Percentiles rank a stretch among this genome's conserved stretches.
Conservation (phyloP, 2,329 filamentous ascomycete genomes). For the Arachnomyces sp. region DNA sequence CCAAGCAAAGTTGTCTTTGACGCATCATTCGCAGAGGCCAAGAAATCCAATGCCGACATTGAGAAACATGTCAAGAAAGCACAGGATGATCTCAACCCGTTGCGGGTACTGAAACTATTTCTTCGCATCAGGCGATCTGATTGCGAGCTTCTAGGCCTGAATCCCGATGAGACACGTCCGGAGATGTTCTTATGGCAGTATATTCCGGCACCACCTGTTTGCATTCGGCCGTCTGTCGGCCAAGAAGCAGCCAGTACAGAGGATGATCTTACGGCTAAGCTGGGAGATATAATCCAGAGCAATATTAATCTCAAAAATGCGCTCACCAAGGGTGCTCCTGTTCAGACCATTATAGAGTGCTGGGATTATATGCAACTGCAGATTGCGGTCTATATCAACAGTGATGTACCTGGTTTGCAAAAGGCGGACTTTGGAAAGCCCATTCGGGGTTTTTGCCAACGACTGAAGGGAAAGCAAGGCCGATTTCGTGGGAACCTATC, state of each 20-base stretch:
- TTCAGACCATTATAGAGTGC: constrained; percentile 90
- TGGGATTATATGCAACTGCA: constrained; percentile 97
- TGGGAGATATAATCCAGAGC: constrained; percentile 92
- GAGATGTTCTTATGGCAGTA: constrained; percentile 99
- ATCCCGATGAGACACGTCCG: constrained; percentile 76
- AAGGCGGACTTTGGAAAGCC: constrained; percentile 80
- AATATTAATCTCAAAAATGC: constrained; percentile 80
- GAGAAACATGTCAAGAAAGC: constrained; percentile 89
- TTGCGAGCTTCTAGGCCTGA: constrained; percentile 82
- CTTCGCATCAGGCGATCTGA: constrained; percentile 76
- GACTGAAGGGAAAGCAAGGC: constrained; percentile 93
- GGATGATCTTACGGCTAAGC: constrained; percentile 90
- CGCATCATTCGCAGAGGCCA: constrained; percentile 71
- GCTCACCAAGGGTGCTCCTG: constrained; percentile 69
- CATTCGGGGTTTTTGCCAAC: constrained; percentile 88
- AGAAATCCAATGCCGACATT: constrained; percentile 67
- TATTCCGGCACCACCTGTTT: constrained; percentile 85
- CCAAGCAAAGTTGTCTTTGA: constrained; percentile 78
- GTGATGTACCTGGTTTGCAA: constrained; percentile 85
- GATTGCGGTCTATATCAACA: constrained; percentile 97
- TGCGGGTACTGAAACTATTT: constrained; percentile 84
- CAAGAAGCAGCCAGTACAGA: constrained; percentile 92
- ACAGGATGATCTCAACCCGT: constrained; percentile 85
- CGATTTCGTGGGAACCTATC: constrained; percentile 95
- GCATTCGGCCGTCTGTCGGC: constrained; percentile 85